These are phyloP conservation scores for Hypericum perforatum DNA, from an alignment of 345 rosid species.

Conservation along the genomic window DNA sequence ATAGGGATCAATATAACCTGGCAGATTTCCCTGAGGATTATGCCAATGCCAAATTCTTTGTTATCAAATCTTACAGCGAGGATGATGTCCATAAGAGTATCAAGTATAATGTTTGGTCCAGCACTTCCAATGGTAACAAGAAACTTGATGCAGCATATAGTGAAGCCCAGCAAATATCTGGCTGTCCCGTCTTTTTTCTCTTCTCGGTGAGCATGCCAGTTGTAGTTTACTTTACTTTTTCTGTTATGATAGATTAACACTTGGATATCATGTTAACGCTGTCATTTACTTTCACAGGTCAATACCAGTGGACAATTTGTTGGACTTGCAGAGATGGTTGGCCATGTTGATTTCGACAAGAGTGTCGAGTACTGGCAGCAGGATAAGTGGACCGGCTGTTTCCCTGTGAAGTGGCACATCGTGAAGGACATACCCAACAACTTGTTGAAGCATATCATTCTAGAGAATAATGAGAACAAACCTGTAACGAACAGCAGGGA, in stretches of 20 bases:
- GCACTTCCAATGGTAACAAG: slow-evolving; percentile 92
- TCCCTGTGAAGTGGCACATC: slow-evolving; percentile 88
- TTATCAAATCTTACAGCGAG: slow-evolving; percentile 94
- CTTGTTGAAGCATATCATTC: slow-evolving; percentile 76
- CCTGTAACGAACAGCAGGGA: slow-evolving; percentile 95
- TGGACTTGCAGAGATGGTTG: slow-evolving; percentile 88
- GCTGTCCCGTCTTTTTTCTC: slow-evolving; percentile 71
- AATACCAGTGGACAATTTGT: slow-evolving; percentile 96
- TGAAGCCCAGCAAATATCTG: slow-evolving; percentile 62
- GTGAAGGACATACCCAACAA: slow-evolving; percentile 94
- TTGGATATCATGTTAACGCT: no score
- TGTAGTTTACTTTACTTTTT: background rate
- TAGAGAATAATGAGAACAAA: slow-evolving; percentile 90
- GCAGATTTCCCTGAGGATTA: slow-evolving; percentile 63
- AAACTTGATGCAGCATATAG: slow-evolving; percentile 86
- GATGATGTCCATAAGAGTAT: slow-evolving; percentile 96
- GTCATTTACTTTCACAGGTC: slow-evolving; percentile 32
- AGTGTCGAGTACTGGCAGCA: slow-evolving; percentile 87
- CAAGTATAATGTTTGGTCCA: slow-evolving; percentile 88
- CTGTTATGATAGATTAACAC: background rate
- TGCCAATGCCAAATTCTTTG: slow-evolving; percentile 62
- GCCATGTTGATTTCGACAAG: slow-evolving; percentile 75
- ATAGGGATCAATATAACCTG: slow-evolving; percentile 52
- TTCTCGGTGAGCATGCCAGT: slow-evolving; percentile 60
- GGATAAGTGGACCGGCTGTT: slow-evolving; percentile 96